A percentile compares a stretch with the other conserved stretches of the same genome.
Conservation (phyloP, 108 stramenopile species). For the Cyclostephanos invisitatus region DNA sequence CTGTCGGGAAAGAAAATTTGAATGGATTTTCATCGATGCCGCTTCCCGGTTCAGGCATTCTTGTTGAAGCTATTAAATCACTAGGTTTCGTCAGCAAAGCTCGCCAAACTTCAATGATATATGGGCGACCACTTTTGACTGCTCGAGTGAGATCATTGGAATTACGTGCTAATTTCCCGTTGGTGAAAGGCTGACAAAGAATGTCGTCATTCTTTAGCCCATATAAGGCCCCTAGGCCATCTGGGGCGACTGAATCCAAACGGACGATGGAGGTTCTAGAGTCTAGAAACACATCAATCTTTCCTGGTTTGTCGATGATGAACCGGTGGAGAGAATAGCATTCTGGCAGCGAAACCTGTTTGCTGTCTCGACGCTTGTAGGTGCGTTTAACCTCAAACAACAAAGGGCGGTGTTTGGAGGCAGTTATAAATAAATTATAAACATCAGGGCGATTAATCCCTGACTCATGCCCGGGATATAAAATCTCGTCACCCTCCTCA, state of each 20-base stretch:
- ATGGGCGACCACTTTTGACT: conserved; percentile 26
- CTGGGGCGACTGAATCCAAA: conserved; percentile 3
- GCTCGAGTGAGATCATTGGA: conserved; percentile 4
- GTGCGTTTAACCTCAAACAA: conserved; percentile 28
- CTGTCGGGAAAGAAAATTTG: conserved; percentile 5
- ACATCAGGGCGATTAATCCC: conserved; percentile 3
- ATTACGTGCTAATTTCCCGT: conserved; percentile 3
- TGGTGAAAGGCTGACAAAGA: conserved; percentile 29
- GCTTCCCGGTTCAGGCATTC: not conserved
- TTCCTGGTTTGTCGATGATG: conserved; percentile 15
- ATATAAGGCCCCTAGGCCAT: conserved; percentile 14
- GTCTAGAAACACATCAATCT: conserved; percentile 7
- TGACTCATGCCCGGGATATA: not conserved
- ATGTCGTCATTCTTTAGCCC: conserved; percentile 25
- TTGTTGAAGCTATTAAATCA: not conserved
- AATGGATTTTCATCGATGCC: conserved; percentile 1
- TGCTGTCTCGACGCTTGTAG: not conserved
- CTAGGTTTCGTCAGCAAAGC: not conserved
- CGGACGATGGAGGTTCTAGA: not conserved
- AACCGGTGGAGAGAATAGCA: conserved; percentile 20
- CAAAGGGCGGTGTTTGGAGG: conserved; percentile 19
- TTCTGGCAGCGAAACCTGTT: not conserved
- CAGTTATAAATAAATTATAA: conserved; percentile 15
- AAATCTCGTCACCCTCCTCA: conserved; percentile 5
- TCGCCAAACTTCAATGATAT: conserved; percentile 28